phyloP scores from a whole-genome alignment of 768 basidiomycete species.

The Calocybe cyanea region DNA sequence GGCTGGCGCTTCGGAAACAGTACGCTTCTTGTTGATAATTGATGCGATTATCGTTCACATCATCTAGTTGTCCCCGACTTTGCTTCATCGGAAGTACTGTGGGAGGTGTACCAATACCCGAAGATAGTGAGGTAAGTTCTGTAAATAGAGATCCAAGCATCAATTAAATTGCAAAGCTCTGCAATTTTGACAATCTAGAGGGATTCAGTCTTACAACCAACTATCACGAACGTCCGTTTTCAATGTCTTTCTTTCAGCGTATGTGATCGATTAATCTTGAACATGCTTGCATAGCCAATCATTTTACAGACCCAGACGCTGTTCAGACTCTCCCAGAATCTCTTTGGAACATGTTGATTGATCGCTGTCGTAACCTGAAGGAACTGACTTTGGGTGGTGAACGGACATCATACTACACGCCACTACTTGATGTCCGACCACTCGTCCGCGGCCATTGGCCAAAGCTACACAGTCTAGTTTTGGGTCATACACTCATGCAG shows the following conservation, averaged over 20 bases:
- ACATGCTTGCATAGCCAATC: background rate
- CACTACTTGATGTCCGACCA: constrained; percentile 17
- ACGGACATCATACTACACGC: constrained; percentile 9
- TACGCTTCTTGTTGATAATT: constrained; percentile 1
- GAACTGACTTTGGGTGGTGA: constrained; percentile 34
- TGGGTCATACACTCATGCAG: constrained; percentile 17
- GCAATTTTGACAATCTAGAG: constrained; percentile 17
- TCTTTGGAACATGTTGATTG: constrained; percentile 55
- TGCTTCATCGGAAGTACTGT: constrained; percentile 19
- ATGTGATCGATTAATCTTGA: background rate
- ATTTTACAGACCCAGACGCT: constrained; percentile 4
- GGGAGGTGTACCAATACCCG: constrained; percentile 12
- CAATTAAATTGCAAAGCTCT: constrained; percentile 14
- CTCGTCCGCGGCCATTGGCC: constrained; percentile 18
- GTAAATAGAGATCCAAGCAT: background rate
- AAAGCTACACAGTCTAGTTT: constrained; percentile 15
- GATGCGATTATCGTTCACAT: background rate
- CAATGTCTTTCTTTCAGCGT: constrained; percentile 5
- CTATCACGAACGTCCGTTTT: constrained; percentile 9
- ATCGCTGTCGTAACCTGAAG: constrained; percentile 39
- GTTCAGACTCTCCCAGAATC: constrained; percentile 16
- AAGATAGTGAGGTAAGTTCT: constrained; percentile 19
- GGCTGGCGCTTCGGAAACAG: constrained; percentile 17
- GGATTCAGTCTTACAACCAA: constrained; percentile 20
- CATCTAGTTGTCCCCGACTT: constrained; percentile 19